Evolutionary conservation across 73 alveolate species (phyloP), one percentile per base, ranked within the genome.

Genomic region (Durusdinium trenchii): DNA sequence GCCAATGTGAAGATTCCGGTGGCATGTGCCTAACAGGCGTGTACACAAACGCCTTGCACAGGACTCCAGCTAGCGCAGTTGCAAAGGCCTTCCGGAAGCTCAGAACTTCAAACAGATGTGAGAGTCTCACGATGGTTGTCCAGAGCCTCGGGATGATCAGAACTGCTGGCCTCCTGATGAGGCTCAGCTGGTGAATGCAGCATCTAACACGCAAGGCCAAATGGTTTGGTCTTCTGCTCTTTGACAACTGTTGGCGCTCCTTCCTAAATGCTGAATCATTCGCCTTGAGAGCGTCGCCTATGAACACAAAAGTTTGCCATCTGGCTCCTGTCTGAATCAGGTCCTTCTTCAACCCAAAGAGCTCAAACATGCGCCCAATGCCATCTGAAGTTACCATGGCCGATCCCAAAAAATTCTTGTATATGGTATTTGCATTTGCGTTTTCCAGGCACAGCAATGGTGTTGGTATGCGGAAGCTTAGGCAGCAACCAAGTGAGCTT

Each of bases 221-320:
- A 71, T n/a, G 48, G 16, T 71, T 71, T 36, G 84, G 28, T n/a
- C 38, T 38, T 10, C 38, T 14, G n/a, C n/a, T n/a, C 64, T 54
- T 54, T 51, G 28, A 14, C 6, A 71, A 3, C 51, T 35, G 52
- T 38, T 71, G 9, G 48, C 84, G 6, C 51, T 71, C 84, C 38
- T 35, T 36, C 30, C 84, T 32, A 32, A 79, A 46, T 2, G 90
- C 90, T 3, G 69, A 43, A 47, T 48, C 90, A 47, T 79, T 79
- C 26, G 90, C 69, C 47, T 79, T 79, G 47, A 79, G 90, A 1
- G 90, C 64, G 46, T 79, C 90, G 12, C 90, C 90, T 2, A 79
- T 12, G 46, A 79, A 47, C 1, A 79, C 32, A 14, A 46, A 79
- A 20, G 90, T 79, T 43, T 47, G 42, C 69, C 62, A 79, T 32